Percentiles rank a stretch among this genome's conserved stretches.
Conservation (phyloP, 768 basidiomycete genomes). For the Tephrocybe sp. region DNA sequence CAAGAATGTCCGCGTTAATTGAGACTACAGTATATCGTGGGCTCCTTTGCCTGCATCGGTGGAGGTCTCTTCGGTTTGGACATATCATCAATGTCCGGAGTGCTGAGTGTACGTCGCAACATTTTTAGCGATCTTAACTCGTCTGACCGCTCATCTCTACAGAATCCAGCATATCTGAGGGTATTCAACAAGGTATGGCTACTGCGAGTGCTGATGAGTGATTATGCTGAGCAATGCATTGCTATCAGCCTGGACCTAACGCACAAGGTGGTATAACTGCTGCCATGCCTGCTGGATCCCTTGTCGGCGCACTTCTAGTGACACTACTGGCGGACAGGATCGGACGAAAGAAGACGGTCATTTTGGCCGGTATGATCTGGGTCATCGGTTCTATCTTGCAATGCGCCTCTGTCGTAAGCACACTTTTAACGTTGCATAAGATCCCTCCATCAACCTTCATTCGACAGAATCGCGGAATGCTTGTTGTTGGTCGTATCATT, state of each 20-base stretch:
- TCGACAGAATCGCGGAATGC: slow-evolving; percentile 67
- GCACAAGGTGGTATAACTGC: slow-evolving; percentile 78
- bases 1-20: not conserved
- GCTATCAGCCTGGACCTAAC: slow-evolving; percentile 43
- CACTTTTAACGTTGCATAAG: no score
- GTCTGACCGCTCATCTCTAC: not conserved
- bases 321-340: slow-evolving; percentile 62
- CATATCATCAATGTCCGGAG: slow-evolving; percentile 82
- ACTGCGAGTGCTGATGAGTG: not conserved
- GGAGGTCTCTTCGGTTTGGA: slow-evolving; percentile 80
- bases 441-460: slow-evolving; percentile 1
- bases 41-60: slow-evolving; percentile 80
- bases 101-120: slow-evolving; percentile 49
- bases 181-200: slow-evolving; percentile 33
- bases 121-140: not conserved
- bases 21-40: slow-evolving; percentile 62
- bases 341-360: slow-evolving; percentile 67
- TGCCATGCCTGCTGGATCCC: slow-evolving; percentile 75
- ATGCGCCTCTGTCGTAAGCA: slow-evolving; percentile 50
- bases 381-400: slow-evolving; percentile 74
- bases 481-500: slow-evolving; percentile 69
- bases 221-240: not conserved
- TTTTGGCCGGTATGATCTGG: slow-evolving; percentile 70
- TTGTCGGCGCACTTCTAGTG: slow-evolving; percentile 65
- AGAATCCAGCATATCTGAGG: slow-evolving; percentile 40